Conservation (phyloP, 257 asterid species). For the Gynochthodes officinalis region DNA sequence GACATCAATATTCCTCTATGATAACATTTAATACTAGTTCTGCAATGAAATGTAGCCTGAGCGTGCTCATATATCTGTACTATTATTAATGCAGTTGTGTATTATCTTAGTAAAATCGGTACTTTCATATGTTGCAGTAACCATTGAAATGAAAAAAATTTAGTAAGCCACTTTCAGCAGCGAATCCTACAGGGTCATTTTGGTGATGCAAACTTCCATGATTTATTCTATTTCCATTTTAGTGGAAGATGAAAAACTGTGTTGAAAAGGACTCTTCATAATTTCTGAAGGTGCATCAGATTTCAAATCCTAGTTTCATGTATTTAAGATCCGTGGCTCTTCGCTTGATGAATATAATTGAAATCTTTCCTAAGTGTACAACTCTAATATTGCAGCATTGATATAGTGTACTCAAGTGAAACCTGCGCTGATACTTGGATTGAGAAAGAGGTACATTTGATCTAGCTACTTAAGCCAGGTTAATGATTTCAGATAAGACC, state of each 20-base stretch:
- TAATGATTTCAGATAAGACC: not conserved
- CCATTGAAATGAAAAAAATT: not conserved
- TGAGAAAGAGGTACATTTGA: slow-evolving; percentile 84
- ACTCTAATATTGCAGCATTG: slow-evolving; percentile 58
- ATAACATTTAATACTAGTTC: not conserved
- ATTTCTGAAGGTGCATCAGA: not conserved
- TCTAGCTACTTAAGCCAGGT: slow-evolving; percentile 13
- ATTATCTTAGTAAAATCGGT: not conserved
- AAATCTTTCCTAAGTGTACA: slow-evolving; percentile 16
- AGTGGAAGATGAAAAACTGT: not conserved
- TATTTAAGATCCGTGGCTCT: not conserved
- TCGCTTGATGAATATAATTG: slow-evolving; percentile 9
- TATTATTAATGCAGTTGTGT: not conserved
- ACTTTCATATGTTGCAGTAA: not conserved
- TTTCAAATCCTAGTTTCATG: not conserved
- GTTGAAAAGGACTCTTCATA: not conserved
- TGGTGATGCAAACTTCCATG: not conserved
- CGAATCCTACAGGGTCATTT: not conserved
- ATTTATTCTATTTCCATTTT: not conserved
- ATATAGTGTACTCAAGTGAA: slow-evolving; percentile 70
- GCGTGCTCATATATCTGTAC: not conserved
- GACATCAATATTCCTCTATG: not conserved
- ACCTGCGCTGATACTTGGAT: slow-evolving; percentile 98
- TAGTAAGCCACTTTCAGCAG: not conserved
- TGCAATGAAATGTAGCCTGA: not conserved